Percentiles rank a stretch among this genome's conserved stretches.
Conservation (phyloP, 768 basidiomycete genomes). For the Kondoa subrosea region DNA sequence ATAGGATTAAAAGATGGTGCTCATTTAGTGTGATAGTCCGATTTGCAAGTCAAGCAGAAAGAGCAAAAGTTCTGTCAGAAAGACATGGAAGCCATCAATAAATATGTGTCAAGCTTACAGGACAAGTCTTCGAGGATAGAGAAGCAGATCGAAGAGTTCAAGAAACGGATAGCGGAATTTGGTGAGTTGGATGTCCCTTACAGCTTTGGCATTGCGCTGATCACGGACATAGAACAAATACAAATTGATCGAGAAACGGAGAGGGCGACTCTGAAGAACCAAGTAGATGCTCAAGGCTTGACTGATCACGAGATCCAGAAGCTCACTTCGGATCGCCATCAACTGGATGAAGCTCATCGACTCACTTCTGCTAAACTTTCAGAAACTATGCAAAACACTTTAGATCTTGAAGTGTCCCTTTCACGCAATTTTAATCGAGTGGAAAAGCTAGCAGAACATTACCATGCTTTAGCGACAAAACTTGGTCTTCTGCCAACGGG, state of each 20-base stretch:
- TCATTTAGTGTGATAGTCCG: slow-evolving; percentile 7
- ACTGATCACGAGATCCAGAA: slow-evolving; percentile 74
- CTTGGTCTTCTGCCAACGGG: slow-evolving; percentile 64
- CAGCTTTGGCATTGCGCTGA: slow-evolving; percentile 1
- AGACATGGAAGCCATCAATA: slow-evolving; percentile 41
- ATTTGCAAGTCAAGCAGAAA: slow-evolving; percentile 21
- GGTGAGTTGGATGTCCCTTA: neutral
- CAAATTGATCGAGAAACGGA: slow-evolving; percentile 51
- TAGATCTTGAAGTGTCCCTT: slow-evolving; percentile 67
- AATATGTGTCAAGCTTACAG: slow-evolving; percentile 51
- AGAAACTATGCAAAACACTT: slow-evolving; percentile 41
- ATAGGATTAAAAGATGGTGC: neutral
- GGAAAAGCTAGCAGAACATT: slow-evolving; percentile 64
- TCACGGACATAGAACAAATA: slow-evolving; percentile 39
- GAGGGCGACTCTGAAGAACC: slow-evolving; percentile 44
- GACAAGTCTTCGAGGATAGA: slow-evolving; percentile 22
- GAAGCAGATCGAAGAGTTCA: slow-evolving; percentile 31
- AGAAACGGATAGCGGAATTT: slow-evolving; percentile 43
- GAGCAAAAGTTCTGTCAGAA: slow-evolving; percentile 52
- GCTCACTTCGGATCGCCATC: slow-evolving; percentile 81
- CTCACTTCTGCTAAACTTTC: slow-evolving; percentile 1
- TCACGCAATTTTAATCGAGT: slow-evolving; percentile 61
- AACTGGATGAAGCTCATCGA: slow-evolving; percentile 33
- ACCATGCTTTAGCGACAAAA: slow-evolving; percentile 54
- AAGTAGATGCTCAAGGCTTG: slow-evolving; percentile 73